phyloP scores from a whole-genome alignment of 106 monocot genomes.

The Dendrobium officinale region DNA sequence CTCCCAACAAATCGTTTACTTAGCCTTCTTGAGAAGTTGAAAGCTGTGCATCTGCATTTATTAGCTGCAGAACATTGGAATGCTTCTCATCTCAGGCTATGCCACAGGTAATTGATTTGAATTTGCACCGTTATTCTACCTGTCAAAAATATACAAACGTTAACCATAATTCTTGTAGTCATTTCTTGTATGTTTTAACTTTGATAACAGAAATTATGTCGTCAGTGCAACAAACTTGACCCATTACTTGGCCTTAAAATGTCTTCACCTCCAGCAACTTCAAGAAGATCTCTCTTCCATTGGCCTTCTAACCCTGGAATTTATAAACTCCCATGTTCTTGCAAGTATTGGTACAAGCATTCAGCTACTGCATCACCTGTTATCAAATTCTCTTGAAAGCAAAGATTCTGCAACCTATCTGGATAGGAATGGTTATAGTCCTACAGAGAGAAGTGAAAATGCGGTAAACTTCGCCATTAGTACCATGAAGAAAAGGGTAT shows the following conservation, averaged over 20 bases:
- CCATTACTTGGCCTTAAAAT: conserved; percentile 42
- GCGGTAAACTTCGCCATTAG: conserved; percentile 10
- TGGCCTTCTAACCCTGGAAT: conserved; percentile 26
- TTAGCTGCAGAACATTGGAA: conserved; percentile 34
- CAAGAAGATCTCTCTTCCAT: conserved; percentile 27
- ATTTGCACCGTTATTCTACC: not conserved
- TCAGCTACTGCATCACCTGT: conserved; percentile 19
- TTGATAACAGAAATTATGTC: conserved; percentile 21
- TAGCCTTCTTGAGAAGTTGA: conserved; percentile 25
- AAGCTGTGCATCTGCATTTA: conserved; percentile 26
- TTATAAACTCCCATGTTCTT: conserved; percentile 20
- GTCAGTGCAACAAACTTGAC: conserved; percentile 43
- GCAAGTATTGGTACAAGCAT: conserved; percentile 24
- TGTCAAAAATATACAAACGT: not conserved
- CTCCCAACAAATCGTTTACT: not conserved
- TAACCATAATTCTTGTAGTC: not conserved
- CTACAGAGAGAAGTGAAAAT: conserved; percentile 4
- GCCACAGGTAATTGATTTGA: conserved; percentile 20
- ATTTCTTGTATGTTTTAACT: conserved; percentile 1
- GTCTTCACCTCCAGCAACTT: conserved; percentile 28
- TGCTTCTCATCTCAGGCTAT: conserved; percentile 20
- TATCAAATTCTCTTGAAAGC: conserved; percentile 1
- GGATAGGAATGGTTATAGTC: conserved; percentile 5
- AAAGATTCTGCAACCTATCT: conserved; percentile 9
- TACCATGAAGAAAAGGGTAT: conserved; percentile 17